phyloP scores from a whole-genome alignment of 768 basidiomycete genomes.

The Leccinum fibrillosum region DNA sequence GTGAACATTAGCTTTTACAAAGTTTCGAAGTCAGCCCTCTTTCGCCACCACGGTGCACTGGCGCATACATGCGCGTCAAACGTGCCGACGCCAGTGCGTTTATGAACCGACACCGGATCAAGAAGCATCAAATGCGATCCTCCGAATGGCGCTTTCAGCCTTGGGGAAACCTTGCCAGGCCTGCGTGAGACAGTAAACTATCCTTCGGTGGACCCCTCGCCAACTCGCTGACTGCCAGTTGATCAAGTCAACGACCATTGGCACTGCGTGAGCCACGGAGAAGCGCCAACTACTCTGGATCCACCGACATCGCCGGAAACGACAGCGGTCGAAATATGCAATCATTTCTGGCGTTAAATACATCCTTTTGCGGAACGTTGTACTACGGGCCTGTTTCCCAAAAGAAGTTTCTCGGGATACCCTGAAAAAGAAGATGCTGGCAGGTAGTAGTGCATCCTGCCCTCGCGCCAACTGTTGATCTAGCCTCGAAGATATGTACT shows the following conservation, averaged over 20 bases:
- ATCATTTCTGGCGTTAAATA: background rate
- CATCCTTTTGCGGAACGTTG: background rate
- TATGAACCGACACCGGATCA: background rate
- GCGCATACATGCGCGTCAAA: background rate
- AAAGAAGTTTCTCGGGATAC: background rate
- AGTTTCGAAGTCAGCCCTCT: background rate
- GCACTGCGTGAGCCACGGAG: background rate
- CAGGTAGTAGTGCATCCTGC: background rate
- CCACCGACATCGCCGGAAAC: conserved; percentile 1
- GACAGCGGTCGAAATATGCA: background rate
- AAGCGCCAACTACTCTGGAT: background rate
- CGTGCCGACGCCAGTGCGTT: background rate
- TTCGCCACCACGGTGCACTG: background rate
- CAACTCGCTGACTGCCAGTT: background rate
- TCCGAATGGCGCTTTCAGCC: background rate
- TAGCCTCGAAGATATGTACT: background rate
- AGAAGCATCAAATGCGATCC: background rate
- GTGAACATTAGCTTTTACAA: background rate
- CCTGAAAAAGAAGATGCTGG: background rate
- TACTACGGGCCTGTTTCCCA: background rate
- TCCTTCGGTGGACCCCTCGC: background rate
- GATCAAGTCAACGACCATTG: background rate
- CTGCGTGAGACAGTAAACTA: background rate
- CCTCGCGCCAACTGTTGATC: background rate
- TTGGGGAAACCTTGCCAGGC: background rate